Conservation (phyloP, 805 yeast species). For the Lipomyces chichibuensis region DNA sequence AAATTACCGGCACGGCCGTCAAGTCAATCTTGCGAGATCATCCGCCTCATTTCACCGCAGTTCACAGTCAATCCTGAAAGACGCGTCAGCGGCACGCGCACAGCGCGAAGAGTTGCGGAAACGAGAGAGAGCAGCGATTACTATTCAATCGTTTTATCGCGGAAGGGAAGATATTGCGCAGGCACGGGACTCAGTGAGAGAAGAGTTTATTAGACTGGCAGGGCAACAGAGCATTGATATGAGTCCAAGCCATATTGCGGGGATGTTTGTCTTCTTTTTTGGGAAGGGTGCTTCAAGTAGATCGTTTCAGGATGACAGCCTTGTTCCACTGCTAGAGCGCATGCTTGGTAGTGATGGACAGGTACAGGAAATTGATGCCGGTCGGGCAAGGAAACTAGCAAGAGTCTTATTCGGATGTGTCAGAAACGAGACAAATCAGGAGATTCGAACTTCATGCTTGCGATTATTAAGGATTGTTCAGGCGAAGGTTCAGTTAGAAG, state of each 20-base stretch:
- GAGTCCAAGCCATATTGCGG: slow-evolving; percentile 9
- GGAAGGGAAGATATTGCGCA: slow-evolving; percentile 21
- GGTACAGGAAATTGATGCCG: neutral
- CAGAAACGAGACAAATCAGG: slow-evolving; percentile 1
- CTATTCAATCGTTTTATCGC: slow-evolving; percentile 51
- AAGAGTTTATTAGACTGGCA: slow-evolving; percentile 13
- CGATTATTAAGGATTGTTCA: slow-evolving; percentile 19
- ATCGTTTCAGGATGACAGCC: slow-evolving; percentile 6
- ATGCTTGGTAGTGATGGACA: neutral
- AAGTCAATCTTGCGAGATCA: slow-evolving; percentile 65
- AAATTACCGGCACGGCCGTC: slow-evolving; percentile 58
- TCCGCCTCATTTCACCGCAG: slow-evolving; percentile 43
- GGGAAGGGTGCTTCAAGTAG: slow-evolving; percentile 17
- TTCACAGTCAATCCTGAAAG: slow-evolving; percentile 54
- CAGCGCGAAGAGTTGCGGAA: slow-evolving; percentile 61
- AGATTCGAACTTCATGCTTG: slow-evolving; percentile 15
- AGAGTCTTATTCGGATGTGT: slow-evolving; percentile 14
- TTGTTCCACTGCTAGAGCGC: slow-evolving; percentile 15
- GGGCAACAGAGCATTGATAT: neutral
- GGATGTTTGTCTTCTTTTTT: slow-evolving; percentile 25
- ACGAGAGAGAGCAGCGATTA: slow-evolving; percentile 53
- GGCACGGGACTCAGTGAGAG: slow-evolving; percentile 21
- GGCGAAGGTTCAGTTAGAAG: slow-evolving; percentile 13
- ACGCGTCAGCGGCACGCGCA: slow-evolving; percentile 66
- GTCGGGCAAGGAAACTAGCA: slow-evolving; percentile 17